A percentile compares a stretch with the other conserved stretches of the same genome.
Conservation (phyloP, 2,329 filamentous ascomycete species). For the Cercospora sp. region DNA sequence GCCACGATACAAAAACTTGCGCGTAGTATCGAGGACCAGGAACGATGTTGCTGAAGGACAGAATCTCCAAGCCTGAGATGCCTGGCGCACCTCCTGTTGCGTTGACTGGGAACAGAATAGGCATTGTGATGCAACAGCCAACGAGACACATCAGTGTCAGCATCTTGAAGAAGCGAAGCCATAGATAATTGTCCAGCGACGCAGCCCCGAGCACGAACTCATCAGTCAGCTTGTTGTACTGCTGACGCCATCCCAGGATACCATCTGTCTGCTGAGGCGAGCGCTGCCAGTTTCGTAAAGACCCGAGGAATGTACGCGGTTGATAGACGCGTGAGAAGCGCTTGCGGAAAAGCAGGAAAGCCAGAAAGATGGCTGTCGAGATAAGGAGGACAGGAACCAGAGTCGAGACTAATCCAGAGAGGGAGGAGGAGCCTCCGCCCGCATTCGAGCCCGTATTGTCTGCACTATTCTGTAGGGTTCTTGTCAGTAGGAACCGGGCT, state of each 20-base stretch:
- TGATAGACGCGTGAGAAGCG: conserved; percentile 44
- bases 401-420: conserved; percentile 52
- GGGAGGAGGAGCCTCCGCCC: conserved; percentile 42
- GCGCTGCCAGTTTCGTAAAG: conserved; percentile 43
- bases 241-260: conserved; percentile 54
- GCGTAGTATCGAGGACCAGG: conserved; percentile 45
- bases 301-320: conserved; percentile 33
- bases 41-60: conserved; percentile 43
- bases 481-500: background rate
- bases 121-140: conserved; percentile 49
- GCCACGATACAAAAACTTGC: conserved; percentile 42
- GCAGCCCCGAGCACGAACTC: conserved; percentile 48
- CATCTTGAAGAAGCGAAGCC: conserved; percentile 50
- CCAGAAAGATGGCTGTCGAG: conserved; percentile 45
- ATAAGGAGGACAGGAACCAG: conserved; percentile 50
- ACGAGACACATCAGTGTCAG: conserved; percentile 44
- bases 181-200: conserved; percentile 51
- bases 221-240: conserved; percentile 35
- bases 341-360: conserved; percentile 50
- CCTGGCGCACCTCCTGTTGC: conserved; percentile 36
- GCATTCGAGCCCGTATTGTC: background rate
- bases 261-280: conserved; percentile 49
- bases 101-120: conserved; percentile 50
- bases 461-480: background rate
- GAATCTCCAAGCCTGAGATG: conserved; percentile 30